Evolutionary conservation across 1,284 basidiomycete genomes (phyloP), one percentile per base, ranked within the genome.

Genomic region (Cutaneotrichosporon arboriforme): DNA sequence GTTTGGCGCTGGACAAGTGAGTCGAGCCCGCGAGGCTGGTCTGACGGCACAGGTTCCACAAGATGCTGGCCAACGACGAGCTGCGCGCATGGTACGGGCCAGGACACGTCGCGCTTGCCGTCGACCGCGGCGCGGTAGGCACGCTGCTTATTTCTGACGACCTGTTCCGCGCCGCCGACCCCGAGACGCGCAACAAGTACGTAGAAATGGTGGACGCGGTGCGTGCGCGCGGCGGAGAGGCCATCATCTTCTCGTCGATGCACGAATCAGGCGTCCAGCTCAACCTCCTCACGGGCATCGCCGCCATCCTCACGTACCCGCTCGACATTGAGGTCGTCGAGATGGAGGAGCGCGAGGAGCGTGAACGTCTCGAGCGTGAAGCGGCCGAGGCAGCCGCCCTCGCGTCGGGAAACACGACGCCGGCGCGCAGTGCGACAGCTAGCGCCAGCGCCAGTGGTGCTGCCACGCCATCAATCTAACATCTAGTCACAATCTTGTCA

Each of bases 11-110:
- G 3, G 91, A 96, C 73, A 91, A 82, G 90, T 91, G 61, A 52
- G 78, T 69, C 17, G 48, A 9, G 2, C 5, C 8, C n/a, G 13
- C n/a, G 5, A 12, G 21, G 41, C 54, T n/a, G n/a, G n/a, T n/a
- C n/a, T 59, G 46, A 54, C 42, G 7, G 21, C 39, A n/a, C n/a
- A 96, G 91, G 66, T 97, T 97, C 77, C 90, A 90, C 78, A 97
- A 97, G 75, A 97, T 94, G 88, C 81, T 98, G 12, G 89, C 88
- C 0, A 82, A 81, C 7, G 92, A 98, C 67, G 93, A 97, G 72
- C 85, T 93, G 77, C 82, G 96, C 51, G 96, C 96, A 5, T 98
- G 96, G 94, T 99, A 99, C 72, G 94, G 96, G 1, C 91, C 94
- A 38, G 84, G 88, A 43, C 94, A 98, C 73, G 93, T 99, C 52